Evolutionary conservation across 2,329 filamentous ascomycete genomes (phyloP).

Genomic region (Clarireedia homoeocarpa): DNA sequence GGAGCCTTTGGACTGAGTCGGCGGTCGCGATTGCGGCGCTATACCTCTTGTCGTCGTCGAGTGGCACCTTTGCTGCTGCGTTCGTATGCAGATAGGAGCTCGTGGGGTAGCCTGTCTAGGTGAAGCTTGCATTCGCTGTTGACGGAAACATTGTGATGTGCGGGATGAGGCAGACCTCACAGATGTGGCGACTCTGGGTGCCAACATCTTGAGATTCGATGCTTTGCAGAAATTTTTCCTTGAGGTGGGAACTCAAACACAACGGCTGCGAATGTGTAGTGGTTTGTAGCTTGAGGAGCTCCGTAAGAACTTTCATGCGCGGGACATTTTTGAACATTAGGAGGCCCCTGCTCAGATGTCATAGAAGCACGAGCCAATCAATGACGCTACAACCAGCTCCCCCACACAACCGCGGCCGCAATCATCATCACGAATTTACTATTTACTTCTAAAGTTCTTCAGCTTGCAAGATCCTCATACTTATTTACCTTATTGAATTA

Average conservation of each 20-base stretch:
- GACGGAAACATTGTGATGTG: constrained; percentile 23
- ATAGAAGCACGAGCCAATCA: not conserved
- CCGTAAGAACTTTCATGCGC: not conserved
- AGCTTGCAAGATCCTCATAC: not conserved
- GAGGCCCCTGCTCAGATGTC: not conserved
- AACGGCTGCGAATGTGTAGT: not conserved
- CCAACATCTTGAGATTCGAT: constrained; percentile 19
- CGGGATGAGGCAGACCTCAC: constrained; percentile 16
- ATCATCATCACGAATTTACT: not conserved
- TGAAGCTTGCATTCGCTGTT: constrained; percentile 17
- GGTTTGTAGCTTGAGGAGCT: not conserved
- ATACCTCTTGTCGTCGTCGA: constrained; percentile 12
- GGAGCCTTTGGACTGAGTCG: not conserved
- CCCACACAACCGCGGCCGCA: constrained; percentile 8
- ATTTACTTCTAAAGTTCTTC: not conserved
- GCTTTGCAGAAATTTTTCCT: not conserved
- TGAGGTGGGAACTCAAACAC: not conserved
- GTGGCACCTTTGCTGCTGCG: constrained; percentile 22
- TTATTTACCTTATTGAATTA: not conserved
- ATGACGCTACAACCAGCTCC: not conserved
- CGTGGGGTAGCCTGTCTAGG: constrained; percentile 2
- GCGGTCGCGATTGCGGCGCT: not conserved
- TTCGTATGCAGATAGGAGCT: constrained; percentile 5
- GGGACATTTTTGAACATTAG: not conserved
- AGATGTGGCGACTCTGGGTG: constrained; percentile 16